phyloP scores from a whole-genome alignment of 192 early-diverging fungal genomes.

The Paraglomus occultum region DNA sequence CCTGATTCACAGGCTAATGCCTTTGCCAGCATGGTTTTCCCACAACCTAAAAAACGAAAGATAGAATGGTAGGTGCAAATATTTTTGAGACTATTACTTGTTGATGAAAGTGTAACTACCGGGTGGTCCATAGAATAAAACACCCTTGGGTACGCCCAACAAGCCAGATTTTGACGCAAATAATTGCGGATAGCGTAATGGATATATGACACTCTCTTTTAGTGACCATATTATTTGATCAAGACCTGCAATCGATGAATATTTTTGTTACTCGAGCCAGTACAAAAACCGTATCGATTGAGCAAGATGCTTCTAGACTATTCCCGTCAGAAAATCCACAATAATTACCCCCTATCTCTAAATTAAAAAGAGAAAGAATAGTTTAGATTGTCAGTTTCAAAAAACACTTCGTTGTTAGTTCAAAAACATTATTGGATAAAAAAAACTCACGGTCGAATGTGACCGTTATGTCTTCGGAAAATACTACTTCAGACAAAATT shows the following conservation, averaged over 20 bases:
- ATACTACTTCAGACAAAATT: slow-evolving; percentile 92
- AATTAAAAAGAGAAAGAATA: neutral
- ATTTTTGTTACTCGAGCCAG: no score
- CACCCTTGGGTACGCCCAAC: slow-evolving; percentile 91
- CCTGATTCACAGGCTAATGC: slow-evolving; percentile 96
- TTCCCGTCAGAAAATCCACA: slow-evolving; percentile 11
- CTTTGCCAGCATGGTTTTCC: slow-evolving; percentile 99
- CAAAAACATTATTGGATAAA: neutral
- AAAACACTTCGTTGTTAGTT: neutral
- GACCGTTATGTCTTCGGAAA: slow-evolving; percentile 86
- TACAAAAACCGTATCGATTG: neutral
- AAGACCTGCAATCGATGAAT: slow-evolving; percentile 84
- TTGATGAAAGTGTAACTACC: slow-evolving; percentile 34
- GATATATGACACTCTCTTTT: slow-evolving; percentile 95
- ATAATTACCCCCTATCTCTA: slow-evolving; percentile 28
- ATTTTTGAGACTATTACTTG: slow-evolving; percentile 10
- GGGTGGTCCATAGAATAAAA: slow-evolving; percentile 93
- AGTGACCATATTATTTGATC: slow-evolving; percentile 89
- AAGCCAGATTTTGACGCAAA: slow-evolving; percentile 84
- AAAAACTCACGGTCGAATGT: slow-evolving; percentile 67
- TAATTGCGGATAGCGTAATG: slow-evolving; percentile 88
- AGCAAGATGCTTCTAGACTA: neutral
- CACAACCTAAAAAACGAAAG: slow-evolving; percentile 61
- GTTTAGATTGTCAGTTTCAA: neutral
- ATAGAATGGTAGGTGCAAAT: slow-evolving; percentile 8